These are phyloP conservation scores for Euphorbia tirucalli DNA, from an alignment of 345 rosid genomes.

Conservation along the genomic window DNA sequence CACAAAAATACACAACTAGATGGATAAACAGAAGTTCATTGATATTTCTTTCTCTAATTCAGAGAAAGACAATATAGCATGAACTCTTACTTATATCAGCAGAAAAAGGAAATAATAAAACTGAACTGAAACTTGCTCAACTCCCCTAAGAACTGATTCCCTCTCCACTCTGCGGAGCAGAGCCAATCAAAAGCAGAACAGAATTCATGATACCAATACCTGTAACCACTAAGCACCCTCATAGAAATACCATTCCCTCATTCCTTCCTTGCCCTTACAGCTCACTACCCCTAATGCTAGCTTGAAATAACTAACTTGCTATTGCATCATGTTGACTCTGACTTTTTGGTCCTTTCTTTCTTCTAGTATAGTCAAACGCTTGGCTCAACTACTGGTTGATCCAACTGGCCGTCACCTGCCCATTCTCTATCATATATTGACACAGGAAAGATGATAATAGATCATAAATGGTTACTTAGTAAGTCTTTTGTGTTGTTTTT, in stretches of 20 bases:
- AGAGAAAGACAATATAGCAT: no score
- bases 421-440: neutral
- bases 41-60: no score
- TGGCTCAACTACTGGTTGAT: no score
- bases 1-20: neutral
- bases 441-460: neutral
- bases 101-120: no score
- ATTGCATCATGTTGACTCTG: neutral
- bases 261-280: neutral
- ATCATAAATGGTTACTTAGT: neutral
- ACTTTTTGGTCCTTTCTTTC: neutral
- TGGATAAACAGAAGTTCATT: neutral
- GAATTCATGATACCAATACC: neutral
- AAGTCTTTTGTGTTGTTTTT: neutral
- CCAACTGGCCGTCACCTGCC: no score
- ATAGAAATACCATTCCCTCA: neutral
- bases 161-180: neutral
- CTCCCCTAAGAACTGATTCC: no score
- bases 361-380: neutral
- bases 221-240: neutral
- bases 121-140: no score
- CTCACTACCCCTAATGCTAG: neutral
- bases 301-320: neutral
- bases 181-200: neutral
- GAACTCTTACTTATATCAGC: no score